phyloP scores from a whole-genome alignment of 148 eudicot genomes.

The Pouteria glomerata region DNA sequence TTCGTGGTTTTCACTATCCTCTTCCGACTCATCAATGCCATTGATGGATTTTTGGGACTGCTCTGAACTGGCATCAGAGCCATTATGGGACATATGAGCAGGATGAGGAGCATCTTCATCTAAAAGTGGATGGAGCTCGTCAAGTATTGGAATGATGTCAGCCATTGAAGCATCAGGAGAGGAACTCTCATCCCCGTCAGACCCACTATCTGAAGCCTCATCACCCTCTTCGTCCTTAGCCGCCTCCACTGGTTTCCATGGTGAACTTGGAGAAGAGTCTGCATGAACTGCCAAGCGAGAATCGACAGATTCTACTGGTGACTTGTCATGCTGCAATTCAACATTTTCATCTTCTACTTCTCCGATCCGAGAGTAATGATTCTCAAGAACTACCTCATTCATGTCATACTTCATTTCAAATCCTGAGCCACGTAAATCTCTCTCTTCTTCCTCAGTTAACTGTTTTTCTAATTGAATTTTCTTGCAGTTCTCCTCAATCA shows the following conservation, averaged over 20 bases:
- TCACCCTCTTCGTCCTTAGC: slow-evolving; percentile 15
- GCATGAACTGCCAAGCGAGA: slow-evolving; percentile 4
- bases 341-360: slow-evolving; percentile 10
- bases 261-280: slow-evolving; percentile 6
- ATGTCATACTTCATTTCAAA: slow-evolving; percentile 5
- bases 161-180: slow-evolving; percentile 46
- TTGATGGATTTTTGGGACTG: slow-evolving; percentile 22
- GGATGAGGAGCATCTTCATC: slow-evolving; percentile 26
- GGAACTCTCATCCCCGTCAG: slow-evolving; percentile 33
- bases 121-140: slow-evolving; percentile 47
- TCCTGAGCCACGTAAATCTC: background rate
- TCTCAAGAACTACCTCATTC: slow-evolving; percentile 16
- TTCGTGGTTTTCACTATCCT: slow-evolving; percentile 19
- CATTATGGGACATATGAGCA: slow-evolving; percentile 19
- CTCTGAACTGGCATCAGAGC: slow-evolving; percentile 21
- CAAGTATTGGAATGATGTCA: slow-evolving; percentile 34
- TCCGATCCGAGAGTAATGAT: slow-evolving; percentile 4
- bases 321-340: slow-evolving; percentile 10
- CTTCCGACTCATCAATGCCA: slow-evolving; percentile 19
- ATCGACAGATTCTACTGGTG: slow-evolving; percentile 6
- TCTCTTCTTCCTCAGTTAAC: slow-evolving; percentile 8
- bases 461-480: slow-evolving; percentile 18
- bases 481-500: slow-evolving; percentile 2
- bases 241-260: slow-evolving; percentile 19
- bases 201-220: slow-evolving; percentile 28